Evolutionary conservation across 2,329 filamentous ascomycete species (phyloP), one percentile per base, ranked within the genome.

Genomic region (Fusarium veterinarium): DNA sequence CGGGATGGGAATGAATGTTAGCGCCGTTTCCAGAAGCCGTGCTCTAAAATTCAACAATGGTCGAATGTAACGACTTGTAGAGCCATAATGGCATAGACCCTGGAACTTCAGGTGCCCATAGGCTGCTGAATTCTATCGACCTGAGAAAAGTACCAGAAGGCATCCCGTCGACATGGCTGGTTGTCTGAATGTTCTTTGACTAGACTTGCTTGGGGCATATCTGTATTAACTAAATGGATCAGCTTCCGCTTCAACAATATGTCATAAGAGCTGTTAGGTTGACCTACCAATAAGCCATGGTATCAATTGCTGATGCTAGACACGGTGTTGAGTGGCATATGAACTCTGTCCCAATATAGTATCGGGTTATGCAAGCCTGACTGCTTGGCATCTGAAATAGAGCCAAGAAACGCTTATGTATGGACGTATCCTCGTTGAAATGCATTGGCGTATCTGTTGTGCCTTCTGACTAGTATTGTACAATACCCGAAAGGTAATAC

Each of bases 151-250:
- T 57, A 64, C 45, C 53, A 59, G 64, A 40, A 49, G 25, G 45
- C 35, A 59, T 61, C 35, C 37, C 53, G 33, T 45, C 35, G 45
- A 41, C 46, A 52, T 44, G 17, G 9, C 35, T 58, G 40, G 8
- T 49, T 28, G 60, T 38, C 35, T 67, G 35, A 56, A 58, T 61
- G 60, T 58, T 64, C 30, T 63, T 60, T 52, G 51, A 60, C 71
- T 69, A 49, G 44, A 52, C 30, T 58, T 60, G 60, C 45, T 51
- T 68, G 53, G 67, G 57, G 56, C 69, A 64, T 61, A 59, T 46
- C 41, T 40, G 56, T 28, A 20, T 11, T n/a, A 19, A 35, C 31
- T 52, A 45, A 38, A 57, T 53, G 42, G 30, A 30, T 38, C 16
- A 35, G 19, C 37, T 45, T 60, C 30, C 57, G 30, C 42, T 57